Evolutionary conservation across 148 eudicot species (phyloP), one percentile per base, ranked within the genome.

Genomic region (Cornus suecica): DNA sequence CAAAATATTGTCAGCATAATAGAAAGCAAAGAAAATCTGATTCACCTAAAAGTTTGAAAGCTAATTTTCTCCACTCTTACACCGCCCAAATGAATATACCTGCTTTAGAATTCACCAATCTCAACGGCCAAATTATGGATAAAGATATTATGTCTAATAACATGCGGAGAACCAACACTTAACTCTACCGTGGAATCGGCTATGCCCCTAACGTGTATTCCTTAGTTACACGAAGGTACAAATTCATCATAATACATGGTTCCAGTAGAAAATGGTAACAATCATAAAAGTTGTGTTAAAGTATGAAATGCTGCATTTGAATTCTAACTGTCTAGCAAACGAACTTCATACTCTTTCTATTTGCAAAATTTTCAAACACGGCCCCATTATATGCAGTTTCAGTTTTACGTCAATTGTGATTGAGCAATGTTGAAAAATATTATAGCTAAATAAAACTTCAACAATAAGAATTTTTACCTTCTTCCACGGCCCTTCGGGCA

Each of bases 401-500:
- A 48, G 54, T 48, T 16, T 18, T 48, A 48, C 15, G 20, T 48
- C 15, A 4, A 48, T 11, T 16, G 18, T 13, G 62, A 58, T 58
- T 18, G 62, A 58, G 24, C 62, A 58, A 58, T 4, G n/a, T 58
- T 37, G 9, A 37, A 2, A 3, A 58, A 58, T 2, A 22, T 20
- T 15, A 58, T 58, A 18, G 8, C 20, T 58, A 48, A 48, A 16
- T 16, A 48, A 48, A 11, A 48, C 54, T 48, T 13, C 15, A 13
- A 13, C 15, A 3, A 16, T 48, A 48, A 1, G 20, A 52, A 65
- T 73, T 8, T 29, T 76, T 68, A 92, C 99, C 94, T 92, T 94
- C 78, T 92, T 65, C 96, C 97, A 94, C 34, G 96, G 91, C 70
- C 99, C 99, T 83, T 92, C 86, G 2, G 99, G 99, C 82, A 94